phyloP scores from a whole-genome alignment of 1,284 basidiomycete genomes.

The Takashimella tepidaria region DNA sequence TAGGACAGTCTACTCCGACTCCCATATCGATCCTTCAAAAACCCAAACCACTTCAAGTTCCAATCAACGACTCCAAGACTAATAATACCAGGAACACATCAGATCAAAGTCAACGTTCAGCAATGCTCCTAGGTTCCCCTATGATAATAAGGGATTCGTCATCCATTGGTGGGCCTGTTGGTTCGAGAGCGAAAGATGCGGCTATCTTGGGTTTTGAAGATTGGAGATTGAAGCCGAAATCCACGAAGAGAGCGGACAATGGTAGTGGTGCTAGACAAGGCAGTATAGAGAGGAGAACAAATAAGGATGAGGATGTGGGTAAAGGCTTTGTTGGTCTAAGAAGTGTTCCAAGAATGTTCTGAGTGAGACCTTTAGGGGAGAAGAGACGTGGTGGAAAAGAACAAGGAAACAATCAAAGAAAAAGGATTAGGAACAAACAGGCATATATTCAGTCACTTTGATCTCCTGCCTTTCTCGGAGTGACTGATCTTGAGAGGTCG shows the following conservation, averaged over 20 bases:
- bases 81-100: too few relatives aligned
- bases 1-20: not conserved
- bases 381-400: too few relatives aligned
- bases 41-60: too few relatives aligned
- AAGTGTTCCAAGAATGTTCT: not conserved
- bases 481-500: too few relatives aligned
- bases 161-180: not conserved
- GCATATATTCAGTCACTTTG: too few relatives aligned
- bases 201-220: not conserved
- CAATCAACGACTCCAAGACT: too few relatives aligned
- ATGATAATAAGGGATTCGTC: not conserved
- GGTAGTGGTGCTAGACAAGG: not conserved
- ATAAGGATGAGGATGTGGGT: slow-evolving; percentile 1
- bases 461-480: too few relatives aligned
- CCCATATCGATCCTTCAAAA: not conserved
- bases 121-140: not conserved
- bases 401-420: not conserved
- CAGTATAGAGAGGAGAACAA: not conserved
- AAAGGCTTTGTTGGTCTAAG: slow-evolving; percentile 9
- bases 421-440: not conserved
- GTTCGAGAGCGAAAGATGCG: not conserved
- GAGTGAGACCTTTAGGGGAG: too few relatives aligned
- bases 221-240: not conserved
- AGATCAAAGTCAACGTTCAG: not conserved
- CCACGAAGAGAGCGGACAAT: too few relatives aligned